Conservation (phyloP, 371 early-diverging fungal genomes). For the Synchytrium microbalum region DNA sequence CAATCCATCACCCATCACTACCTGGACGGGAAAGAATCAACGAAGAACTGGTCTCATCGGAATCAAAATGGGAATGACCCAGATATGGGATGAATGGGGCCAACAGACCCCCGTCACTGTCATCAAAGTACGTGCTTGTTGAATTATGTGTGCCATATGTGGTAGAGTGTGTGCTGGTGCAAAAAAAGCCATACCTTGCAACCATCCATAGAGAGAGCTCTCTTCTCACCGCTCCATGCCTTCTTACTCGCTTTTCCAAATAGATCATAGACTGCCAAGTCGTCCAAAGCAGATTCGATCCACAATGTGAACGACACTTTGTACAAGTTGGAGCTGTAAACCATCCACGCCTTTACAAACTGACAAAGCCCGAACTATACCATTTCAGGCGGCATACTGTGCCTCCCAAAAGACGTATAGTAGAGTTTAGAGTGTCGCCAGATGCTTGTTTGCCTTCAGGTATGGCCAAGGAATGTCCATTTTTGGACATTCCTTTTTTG, state of each 20-base stretch:
- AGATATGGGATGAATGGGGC: conserved; percentile 91
- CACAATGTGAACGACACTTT: conserved; percentile 23
- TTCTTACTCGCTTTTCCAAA: background rate
- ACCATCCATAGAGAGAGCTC: background rate
- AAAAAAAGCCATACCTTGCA: background rate
- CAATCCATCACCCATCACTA: conserved; percentile 8
- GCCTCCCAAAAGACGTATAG: conserved; percentile 63
- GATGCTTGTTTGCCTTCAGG: conserved; percentile 82
- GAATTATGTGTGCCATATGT: conserved; percentile 7
- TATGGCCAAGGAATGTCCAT: too few species aligned
- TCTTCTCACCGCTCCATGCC: too few species aligned
- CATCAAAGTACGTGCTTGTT: conserved; percentile 55
- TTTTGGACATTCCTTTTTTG: too few species aligned
- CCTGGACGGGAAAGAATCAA: background rate
- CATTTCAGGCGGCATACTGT: conserved; percentile 69
- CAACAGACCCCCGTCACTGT: conserved; percentile 86
- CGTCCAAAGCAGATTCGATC: conserved; percentile 26
- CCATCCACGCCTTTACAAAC: conserved; percentile 43
- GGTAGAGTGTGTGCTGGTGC: background rate
- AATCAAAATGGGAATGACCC: conserved; percentile 88
- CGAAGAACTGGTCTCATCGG: conserved; percentile 68
- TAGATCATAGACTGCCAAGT: conserved; percentile 34
- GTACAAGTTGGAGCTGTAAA: conserved; percentile 77
- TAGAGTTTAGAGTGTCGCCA: conserved; percentile 75
- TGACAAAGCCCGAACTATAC: conserved; percentile 59